Percentiles rank a stretch among this genome's conserved stretches.
Evolutionary conservation across 306 rosid genomes (phyloP).

Genomic region (Elaeagnus macrophylla): DNA sequence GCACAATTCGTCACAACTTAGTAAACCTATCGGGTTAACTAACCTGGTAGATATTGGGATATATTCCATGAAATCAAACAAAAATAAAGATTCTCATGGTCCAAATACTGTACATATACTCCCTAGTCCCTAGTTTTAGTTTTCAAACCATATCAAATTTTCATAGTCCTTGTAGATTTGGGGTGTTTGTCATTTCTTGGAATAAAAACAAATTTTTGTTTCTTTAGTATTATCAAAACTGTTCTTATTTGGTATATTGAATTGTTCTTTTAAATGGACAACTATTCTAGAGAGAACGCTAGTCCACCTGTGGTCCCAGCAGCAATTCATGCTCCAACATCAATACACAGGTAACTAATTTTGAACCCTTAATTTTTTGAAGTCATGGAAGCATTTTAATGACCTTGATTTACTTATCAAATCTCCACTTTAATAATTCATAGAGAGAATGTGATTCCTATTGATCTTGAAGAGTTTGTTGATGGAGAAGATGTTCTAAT

Average conservation of each 20-base stretch:
- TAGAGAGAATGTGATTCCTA: slow-evolving; percentile 1
- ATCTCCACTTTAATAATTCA: not conserved
- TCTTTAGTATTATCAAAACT: not conserved
- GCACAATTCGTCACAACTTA: too few relatives aligned
- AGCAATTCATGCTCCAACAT: slow-evolving; percentile 1
- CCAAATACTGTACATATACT: too few relatives aligned
- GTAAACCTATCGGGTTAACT: too few relatives aligned
- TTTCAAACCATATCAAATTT: too few relatives aligned
- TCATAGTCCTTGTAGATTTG: too few relatives aligned
- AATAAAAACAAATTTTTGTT: not conserved
- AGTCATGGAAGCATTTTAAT: not conserved
- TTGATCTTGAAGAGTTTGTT: slow-evolving; percentile 9
- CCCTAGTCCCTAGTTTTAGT: too few relatives aligned
- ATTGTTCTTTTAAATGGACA: not conserved
- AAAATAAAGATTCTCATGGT: too few relatives aligned
- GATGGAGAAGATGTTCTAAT: slow-evolving; percentile 9
- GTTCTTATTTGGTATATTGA: not conserved
- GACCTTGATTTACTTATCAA: not conserved
- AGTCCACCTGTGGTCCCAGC: slow-evolving; percentile 5
- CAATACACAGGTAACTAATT: not conserved
- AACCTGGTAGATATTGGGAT: too few relatives aligned
- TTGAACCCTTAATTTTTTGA: not conserved
- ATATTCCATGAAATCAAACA: too few relatives aligned
- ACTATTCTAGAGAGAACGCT: not conserved
- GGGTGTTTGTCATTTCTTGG: too few relatives aligned